These are phyloP conservation scores for Arthrobotrys conoides DNA, from an alignment of 2,329 filamentous ascomycete species.

Conservation along the genomic window DNA sequence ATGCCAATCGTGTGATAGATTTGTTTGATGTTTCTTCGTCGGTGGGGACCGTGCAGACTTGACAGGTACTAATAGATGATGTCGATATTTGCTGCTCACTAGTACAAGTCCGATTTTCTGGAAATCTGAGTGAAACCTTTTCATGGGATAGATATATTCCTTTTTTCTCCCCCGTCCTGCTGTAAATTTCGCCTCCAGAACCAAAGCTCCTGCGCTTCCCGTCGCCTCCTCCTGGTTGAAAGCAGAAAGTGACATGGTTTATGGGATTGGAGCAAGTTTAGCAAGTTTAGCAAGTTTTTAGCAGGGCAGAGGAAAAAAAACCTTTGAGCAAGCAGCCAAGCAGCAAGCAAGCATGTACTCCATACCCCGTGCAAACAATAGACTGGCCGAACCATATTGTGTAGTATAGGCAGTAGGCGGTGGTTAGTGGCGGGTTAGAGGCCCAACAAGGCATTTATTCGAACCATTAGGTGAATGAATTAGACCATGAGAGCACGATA, in stretches of 20 bases:
- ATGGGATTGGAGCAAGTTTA: conserved; percentile 47
- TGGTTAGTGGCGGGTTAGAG: conserved; percentile 31
- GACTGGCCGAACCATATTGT: background rate
- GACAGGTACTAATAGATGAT: conserved; percentile 19
- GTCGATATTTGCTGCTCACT: conserved; percentile 50
- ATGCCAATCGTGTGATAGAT: background rate
- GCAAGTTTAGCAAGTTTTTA: conserved; percentile 38
- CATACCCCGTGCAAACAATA: background rate
- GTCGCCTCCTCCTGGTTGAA: conserved; percentile 36
- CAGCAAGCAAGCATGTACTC: background rate
- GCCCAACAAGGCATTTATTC: conserved; percentile 35
- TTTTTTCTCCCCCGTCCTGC: conserved; percentile 30
- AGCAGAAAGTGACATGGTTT: conserved; percentile 55
- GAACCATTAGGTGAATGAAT: conserved; percentile 46
- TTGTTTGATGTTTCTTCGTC: background rate
- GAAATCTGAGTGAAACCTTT: conserved; percentile 42
- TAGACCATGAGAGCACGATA: conserved; percentile 48
- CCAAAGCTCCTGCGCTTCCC: conserved; percentile 36
- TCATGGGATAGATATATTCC: conserved; percentile 47
- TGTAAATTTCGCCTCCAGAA: conserved; percentile 35
- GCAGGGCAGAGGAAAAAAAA: conserved; percentile 3
- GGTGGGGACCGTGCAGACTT: conserved; percentile 1
- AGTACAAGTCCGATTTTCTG: conserved; percentile 34
- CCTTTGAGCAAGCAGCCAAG: background rate
- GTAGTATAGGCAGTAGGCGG: conserved; percentile 11